These are phyloP conservation scores for Allium fistulosum DNA, from an alignment of 106 monocot species.

Conservation along the genomic window DNA sequence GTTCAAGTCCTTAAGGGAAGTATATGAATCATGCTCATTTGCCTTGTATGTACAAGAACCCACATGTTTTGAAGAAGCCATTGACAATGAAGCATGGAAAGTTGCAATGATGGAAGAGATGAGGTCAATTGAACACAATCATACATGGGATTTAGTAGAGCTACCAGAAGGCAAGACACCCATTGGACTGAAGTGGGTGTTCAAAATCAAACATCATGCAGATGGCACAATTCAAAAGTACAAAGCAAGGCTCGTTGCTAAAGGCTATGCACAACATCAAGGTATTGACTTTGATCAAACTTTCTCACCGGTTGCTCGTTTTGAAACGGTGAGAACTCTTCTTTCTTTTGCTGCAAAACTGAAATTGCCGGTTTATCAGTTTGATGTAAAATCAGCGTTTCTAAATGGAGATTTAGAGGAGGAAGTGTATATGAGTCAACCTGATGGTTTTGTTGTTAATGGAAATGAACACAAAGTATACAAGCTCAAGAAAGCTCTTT, in stretches of 20 bases:
- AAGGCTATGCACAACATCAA: not conserved
- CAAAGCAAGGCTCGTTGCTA: constrained; percentile 1
- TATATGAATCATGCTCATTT: not conserved
- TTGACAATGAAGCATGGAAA: not conserved
- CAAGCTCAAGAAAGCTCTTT: too few relatives aligned
- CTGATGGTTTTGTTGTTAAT: not conserved
- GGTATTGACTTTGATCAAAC: not conserved
- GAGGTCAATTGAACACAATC: not conserved
- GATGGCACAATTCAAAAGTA: not conserved
- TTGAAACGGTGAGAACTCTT: not conserved
- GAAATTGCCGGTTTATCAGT: not conserved
- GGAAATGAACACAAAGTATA: too few relatives aligned
- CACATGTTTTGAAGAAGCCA: not conserved
- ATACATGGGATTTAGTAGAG: constrained; percentile 1
- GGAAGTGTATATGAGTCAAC: constrained; percentile 1
- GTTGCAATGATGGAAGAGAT: not conserved
- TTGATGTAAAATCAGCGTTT: too few relatives aligned
- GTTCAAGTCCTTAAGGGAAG: not conserved
- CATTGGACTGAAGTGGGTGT: constrained; percentile 7
- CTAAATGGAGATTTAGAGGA: constrained; percentile 8
- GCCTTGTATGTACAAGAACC: not conserved
- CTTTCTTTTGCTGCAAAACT: constrained; percentile 4
- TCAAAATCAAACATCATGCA: not conserved
- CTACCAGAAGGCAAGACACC: not conserved
- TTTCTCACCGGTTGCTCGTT: not conserved